Evolutionary conservation across 371 early-diverging fungal species (phyloP), one percentile per base, ranked within the genome.

Genomic region (Mortierella sp.): DNA sequence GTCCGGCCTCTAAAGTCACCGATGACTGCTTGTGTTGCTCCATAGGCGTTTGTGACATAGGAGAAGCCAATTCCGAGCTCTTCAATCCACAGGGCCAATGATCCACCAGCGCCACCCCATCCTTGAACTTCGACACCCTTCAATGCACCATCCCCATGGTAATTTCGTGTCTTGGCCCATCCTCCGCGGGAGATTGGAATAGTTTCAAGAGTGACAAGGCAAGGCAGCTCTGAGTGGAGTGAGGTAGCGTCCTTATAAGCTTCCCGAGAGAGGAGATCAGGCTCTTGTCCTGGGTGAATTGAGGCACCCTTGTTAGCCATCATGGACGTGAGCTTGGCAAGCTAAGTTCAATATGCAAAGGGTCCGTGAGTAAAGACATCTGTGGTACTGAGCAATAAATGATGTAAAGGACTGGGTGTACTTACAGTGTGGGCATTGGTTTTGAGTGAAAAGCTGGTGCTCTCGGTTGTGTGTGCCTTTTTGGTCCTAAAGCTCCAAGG

Each of bases 291-390:
- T 13, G 65, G 65, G 46, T 77, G 78, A 21, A 86, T 60, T 0
- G 88, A 79, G 19, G 79, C 60, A 14, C 92, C 92, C 10, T 79
- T 63, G 62, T 89, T 90, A n/a, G 88, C 87, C 86, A 91, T 82
- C 63, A 89, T 80, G 17, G 90, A 84, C 22, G 83, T 88, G 9
- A 91, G 60, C 50, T 83, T 84, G 12, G 86, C 91, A 29, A 90
- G 74, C 86, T 86, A 29, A 9, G 27, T 37, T 17, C 12, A 47
- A 29, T 2, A 67, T 12, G 4, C 60, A 46, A 50, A 1, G 49
- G 34, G 14, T n/a, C n/a, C n/a, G n/a, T n/a, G n/a, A n/a, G n/a
- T n/a, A n/a, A n/a, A n/a, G n/a, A n/a, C n/a, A n/a, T n/a, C n/a
- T n/a, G n/a, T n/a, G n/a, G n/a, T n/a, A n/a, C n/a, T n/a, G n/a